Evolutionary conservation across 2,329 filamentous ascomycete species (phyloP).

Genomic region (Mycosphaerelloides madeirae): DNA sequence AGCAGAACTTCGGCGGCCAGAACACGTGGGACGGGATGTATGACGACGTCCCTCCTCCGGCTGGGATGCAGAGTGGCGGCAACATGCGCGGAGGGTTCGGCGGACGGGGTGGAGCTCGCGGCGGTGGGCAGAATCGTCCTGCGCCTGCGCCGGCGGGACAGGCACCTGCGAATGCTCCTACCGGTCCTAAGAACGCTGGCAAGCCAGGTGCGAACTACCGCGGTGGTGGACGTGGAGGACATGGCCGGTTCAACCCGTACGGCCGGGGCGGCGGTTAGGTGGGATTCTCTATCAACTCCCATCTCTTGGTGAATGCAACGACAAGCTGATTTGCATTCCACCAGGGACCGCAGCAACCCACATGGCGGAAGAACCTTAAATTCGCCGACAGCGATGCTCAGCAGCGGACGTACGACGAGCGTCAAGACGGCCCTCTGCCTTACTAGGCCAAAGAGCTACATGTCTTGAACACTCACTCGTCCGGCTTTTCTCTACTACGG

Average conservation of each 20-base stretch:
- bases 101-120: conserved; percentile 39
- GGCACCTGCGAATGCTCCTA: conserved; percentile 76
- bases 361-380: not conserved
- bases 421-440: not conserved
- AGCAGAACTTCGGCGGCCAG: conserved; percentile 39
- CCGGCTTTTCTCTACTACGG: too few species aligned
- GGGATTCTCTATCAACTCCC: not conserved
- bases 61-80: conserved; percentile 49
- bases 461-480: not conserved
- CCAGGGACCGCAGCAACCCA: conserved; percentile 2
- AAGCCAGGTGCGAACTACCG: conserved; percentile 89
- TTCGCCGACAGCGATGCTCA: not conserved
- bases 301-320: not conserved
- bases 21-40: conserved; percentile 96
- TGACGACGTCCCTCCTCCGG: conserved; percentile 85
- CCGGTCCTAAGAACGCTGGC: conserved; percentile 91
- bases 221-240: conserved; percentile 73
- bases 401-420: not conserved
- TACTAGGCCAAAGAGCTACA: not conserved
- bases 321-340: not conserved
- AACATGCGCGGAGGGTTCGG: conserved; percentile 44
- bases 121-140: conserved; percentile 29
- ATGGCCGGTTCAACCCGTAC: conserved; percentile 75
- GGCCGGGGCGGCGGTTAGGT: conserved; percentile 35
- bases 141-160: conserved; percentile 41